Evolutionary conservation across 306 rosid genomes (phyloP), one percentile per base, ranked within the genome.

Genomic region (Cicer yamashitae): DNA sequence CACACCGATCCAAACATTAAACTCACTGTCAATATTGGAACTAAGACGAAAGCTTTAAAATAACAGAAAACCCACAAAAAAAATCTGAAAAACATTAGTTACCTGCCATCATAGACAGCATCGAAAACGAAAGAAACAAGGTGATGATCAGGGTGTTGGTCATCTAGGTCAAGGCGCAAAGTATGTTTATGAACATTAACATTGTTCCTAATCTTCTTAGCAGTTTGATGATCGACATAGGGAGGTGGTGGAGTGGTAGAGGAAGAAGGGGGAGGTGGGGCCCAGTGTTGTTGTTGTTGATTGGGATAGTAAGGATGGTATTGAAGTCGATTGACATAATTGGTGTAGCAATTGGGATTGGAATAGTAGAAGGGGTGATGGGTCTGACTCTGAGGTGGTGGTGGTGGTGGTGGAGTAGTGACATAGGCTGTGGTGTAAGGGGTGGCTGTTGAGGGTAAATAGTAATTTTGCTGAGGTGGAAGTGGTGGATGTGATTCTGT

Each of bases 141-240:
- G 59, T 86, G 84, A 0, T 85, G 91, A 88, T 90, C 91, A 34
- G 94, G 92, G 66, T 88, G 80, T 9, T 58, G 85, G 10, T 83
- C 83, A 71, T 94, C 97, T 15, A 86, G 38, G 73, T 88, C 88
- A 0, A 94, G 61, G 45, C 78, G 60, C 81, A 94, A 38, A 14
- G 97, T 90, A 62, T 85, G 91, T 77, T 94, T 94, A 59, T 81
- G 94, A 47, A 94, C 89, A 68, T 91, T 94, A 20, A 94, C 98
- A 46, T 88, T 85, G 60, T 85, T 94, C 73, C 76, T 85, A 5
- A 94, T 89, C 90, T 89, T 94, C 88, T 91, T 91, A 5, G 98
- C 90, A 38, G 84, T 76, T 74, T 86, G 96, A 56, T 91, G 96
- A 67, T 90, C 96, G 10, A 94, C 94, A 13, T 81, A 85, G 17